Evolutionary conservation across 2,329 filamentous ascomycete genomes (phyloP), one percentile per base, ranked within the genome.

Genomic region (Venturia carpophila): DNA sequence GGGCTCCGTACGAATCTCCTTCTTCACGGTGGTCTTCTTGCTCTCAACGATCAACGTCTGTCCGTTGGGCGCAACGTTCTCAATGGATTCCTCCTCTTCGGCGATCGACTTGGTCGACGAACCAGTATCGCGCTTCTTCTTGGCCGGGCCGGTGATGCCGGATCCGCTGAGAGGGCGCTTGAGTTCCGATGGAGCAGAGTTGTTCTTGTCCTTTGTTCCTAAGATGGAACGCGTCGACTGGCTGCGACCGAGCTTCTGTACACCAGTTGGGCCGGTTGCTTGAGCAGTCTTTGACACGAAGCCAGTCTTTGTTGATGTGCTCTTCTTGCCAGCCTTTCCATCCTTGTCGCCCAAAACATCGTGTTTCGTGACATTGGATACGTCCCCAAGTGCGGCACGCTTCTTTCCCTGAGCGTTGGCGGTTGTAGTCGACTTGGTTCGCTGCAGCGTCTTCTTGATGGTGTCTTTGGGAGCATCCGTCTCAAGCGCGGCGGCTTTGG

Each of bases 311-410:
- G 80, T 81, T 49, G 77, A 77, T 45, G 80, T 75, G 58, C 81
- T 78, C 82, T 96, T 96, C 82, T 95, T 96, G 70, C 83, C 85
- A 65, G 90, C 89, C 68, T 82, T 73, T 69, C 71, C 65, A 71
- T 76, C 78, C 66, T 77, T 79, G 6, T 77, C 72, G 19, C 69
- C 67, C 43, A 64, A 67, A 3, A 27, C 49, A 24, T 90, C 89
- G 60, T 83, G 83, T 77, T 97, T 97, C 71, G 86, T 86, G 68
- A 96, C 89, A 79, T 99, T 99, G 84, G 92, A 97, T 71, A 97
- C 89, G 80, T 99, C 94, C 66, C 90, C 92, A 45, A 99, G 84
- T 61, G 91, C 92, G 71, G 89, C 85, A 73, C 94, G 91, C 80
- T 90, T 94, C 73, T 89, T 84, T 67, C 81, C 74, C 67, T 70